Evolutionary conservation across 1,284 basidiomycete genomes (phyloP), one percentile per base, ranked within the genome.

Genomic region (Ceratobasidium theobromae): DNA sequence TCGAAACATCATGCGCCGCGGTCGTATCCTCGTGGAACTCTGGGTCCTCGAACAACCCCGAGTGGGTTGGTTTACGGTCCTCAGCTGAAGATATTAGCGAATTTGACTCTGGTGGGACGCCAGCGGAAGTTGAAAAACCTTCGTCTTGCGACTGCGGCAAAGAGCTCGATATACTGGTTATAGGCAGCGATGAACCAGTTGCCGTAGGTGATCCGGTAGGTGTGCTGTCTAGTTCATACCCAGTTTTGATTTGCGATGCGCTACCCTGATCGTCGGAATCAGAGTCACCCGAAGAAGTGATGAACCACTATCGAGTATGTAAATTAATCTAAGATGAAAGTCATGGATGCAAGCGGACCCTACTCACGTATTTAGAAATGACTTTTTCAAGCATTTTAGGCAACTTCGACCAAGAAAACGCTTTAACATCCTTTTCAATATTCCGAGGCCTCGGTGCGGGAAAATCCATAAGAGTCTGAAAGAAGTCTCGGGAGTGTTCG

Each of bases 361-460:
- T 23, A 85, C 90, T 76, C 74, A 94, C 93, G 75, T 96, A 97
- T 94, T 97, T 97, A 38, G 88, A 86, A 52, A 98, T 84, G 69
- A 98, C 95, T 79, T 97, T 98, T 70, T 92, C 88, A 67, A 98
- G 77, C 0, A 94, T 93, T 68, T 86, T 83, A 4, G 83, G 84
- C 11, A 98, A 81, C 53, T 87, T 80, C 48, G 83, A 84, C 95
- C 95, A 98, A n/a, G 89, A 86, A 74, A 98, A 98, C 1, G 98
- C 94, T 78, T 98, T 98, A 75, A 98, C 84, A 73, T 97, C 94
- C 81, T 98, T 98, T 76, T 98, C 95, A 69, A 98, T 98, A 76
- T 96, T 95, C 58, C 96, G 82, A 4, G 95, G 95, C 76, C 93
- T 95, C 1, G 95, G 95, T 65, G 90, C 86, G 0, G 93, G 91